These are phyloP conservation scores for Termitomyces sp. DNA, from an alignment of 768 basidiomycete species.

Conservation along the genomic window DNA sequence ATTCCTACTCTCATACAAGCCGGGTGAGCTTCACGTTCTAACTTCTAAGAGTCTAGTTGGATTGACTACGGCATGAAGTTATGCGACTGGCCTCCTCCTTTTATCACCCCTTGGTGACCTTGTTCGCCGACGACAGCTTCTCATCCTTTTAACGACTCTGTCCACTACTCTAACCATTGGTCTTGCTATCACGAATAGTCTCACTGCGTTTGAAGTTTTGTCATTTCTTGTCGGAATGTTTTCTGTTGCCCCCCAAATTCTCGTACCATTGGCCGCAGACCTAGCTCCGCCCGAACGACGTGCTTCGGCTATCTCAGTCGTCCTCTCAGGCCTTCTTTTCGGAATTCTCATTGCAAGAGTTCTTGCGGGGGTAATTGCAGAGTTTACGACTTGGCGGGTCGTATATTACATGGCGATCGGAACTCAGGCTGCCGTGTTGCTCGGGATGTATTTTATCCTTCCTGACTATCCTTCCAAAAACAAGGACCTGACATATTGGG, in stretches of 20 bases:
- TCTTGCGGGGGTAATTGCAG: conserved; percentile 66
- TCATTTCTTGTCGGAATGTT: conserved; percentile 68
- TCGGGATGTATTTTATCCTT: conserved; percentile 57
- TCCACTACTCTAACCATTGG: conserved; percentile 64
- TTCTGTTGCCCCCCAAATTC: conserved; percentile 71
- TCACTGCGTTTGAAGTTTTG: conserved; percentile 58
- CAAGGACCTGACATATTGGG: conserved; percentile 52
- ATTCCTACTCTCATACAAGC: conserved; percentile 66
- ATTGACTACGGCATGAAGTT: conserved; percentile 30
- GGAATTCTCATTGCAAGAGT: conserved; percentile 74
- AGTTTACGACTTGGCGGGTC: conserved; percentile 69
- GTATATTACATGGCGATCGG: conserved; percentile 78
- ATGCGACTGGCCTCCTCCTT: conserved; percentile 66
- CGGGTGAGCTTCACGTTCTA: conserved; percentile 34
- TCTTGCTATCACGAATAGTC: conserved; percentile 52
- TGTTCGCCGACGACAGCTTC: conserved; percentile 71
- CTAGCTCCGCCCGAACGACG: conserved; percentile 72
- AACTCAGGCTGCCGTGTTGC: conserved; percentile 53
- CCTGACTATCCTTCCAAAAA: conserved; percentile 85
- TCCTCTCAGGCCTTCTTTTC: conserved; percentile 62
- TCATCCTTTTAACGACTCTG: conserved; percentile 54
- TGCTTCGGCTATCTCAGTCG: conserved; percentile 72
- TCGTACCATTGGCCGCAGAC: conserved; percentile 75
- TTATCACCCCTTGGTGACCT: conserved; percentile 83
- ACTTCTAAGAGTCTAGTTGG: not conserved